Conservation (phyloP, 2,329 filamentous ascomycete genomes). For the Phoma herbarum region DNA sequence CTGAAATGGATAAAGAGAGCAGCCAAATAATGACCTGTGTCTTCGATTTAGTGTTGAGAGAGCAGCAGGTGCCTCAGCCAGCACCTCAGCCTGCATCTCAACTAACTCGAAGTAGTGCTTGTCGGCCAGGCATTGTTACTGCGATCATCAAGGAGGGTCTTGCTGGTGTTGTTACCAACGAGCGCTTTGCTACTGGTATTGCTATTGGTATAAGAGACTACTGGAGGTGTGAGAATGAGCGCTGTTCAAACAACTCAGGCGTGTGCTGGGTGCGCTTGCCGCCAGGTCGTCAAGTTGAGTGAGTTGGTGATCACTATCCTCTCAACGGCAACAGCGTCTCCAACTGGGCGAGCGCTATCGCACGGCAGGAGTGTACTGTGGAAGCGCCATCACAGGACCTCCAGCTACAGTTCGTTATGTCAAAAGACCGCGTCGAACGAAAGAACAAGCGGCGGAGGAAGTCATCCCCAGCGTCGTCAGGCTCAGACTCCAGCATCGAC, state of each 20-base stretch:
- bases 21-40: not conserved
- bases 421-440: not conserved
- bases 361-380: not conserved
- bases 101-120: not conserved
- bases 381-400: not conserved
- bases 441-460: not conserved
- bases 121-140: not conserved
- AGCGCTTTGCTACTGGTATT: not conserved
- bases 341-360: not conserved
- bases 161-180: slow-evolving; percentile 1
- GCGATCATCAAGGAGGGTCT: slow-evolving; percentile 1
- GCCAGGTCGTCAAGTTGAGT: not conserved
- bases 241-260: not conserved
- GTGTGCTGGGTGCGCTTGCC: not conserved
- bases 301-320: not conserved
- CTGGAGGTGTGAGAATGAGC: not conserved
- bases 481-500: slow-evolving; percentile 6
- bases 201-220: slow-evolving; percentile 8
- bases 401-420: not conserved
- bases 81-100: not conserved
- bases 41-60: slow-evolving; percentile 4
- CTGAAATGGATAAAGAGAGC: slow-evolving; percentile 5
- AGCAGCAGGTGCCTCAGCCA: not conserved
- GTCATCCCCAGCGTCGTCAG: slow-evolving; percentile 1
- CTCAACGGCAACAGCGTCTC: not conserved